phyloP scores from a whole-genome alignment of 176 grass and related monocot genomes.

The Lolium perenne region DNA sequence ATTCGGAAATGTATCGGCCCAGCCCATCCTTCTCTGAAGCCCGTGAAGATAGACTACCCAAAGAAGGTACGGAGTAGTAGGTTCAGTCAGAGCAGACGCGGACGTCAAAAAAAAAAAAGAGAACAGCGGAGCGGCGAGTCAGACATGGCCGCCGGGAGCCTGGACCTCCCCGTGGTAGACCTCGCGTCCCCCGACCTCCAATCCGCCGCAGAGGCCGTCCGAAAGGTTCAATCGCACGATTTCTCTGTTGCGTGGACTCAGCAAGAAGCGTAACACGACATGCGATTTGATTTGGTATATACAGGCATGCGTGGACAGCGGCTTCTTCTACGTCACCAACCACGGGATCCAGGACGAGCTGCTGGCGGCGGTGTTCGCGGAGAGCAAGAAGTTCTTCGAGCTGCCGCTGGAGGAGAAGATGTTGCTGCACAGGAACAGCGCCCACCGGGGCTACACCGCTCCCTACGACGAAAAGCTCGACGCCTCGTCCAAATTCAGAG shows the following conservation, averaged over 20 bases:
- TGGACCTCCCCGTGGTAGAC: constrained; percentile 70
- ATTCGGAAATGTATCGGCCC: not conserved
- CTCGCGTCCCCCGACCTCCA: constrained; percentile 60
- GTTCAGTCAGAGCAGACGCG: not conserved
- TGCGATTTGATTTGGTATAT: constrained; percentile 12
- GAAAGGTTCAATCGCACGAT: constrained; percentile 47
- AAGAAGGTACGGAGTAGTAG: not conserved
- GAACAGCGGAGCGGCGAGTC: not conserved
- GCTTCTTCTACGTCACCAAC: constrained; percentile 89
- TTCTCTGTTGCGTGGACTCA: not conserved
- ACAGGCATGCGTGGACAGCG: constrained; percentile 82
- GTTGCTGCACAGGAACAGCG: constrained; percentile 45
- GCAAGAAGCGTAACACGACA: not conserved
- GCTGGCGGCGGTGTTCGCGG: constrained; percentile 51
- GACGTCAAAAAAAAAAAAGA: not conserved
- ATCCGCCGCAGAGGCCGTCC: constrained; percentile 51
- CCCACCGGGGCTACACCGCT: constrained; percentile 72
- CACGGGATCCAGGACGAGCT: constrained; percentile 56
- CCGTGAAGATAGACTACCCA: not conserved
- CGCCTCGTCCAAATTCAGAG: constrained; percentile 56
- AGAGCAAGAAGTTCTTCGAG: constrained; percentile 73
- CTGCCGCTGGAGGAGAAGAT: constrained; percentile 75
- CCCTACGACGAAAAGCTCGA: constrained; percentile 78
- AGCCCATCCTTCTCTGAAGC: not conserved
- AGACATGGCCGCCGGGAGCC: constrained; percentile 31